Conservation (phyloP, 371 early-diverging fungal genomes). For the Cokeromyces recurvatus region DNA sequence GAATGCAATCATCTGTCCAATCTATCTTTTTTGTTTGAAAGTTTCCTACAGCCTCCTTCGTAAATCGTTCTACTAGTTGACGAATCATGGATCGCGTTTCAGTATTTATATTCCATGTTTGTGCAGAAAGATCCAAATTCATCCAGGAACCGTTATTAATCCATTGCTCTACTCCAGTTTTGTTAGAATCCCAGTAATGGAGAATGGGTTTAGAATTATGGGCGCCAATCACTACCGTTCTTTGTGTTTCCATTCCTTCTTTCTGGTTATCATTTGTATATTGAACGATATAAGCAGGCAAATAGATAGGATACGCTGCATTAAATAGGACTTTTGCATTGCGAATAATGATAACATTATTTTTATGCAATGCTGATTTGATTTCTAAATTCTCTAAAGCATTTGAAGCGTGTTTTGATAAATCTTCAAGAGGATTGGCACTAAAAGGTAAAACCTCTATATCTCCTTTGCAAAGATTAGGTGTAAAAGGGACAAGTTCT, state of each 20-base stretch:
- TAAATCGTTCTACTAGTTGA: conserved; percentile 10
- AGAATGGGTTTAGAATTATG: conserved; percentile 21
- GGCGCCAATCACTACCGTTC: conserved; percentile 24
- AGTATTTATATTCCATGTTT: conserved; percentile 16
- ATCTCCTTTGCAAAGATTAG: conserved; percentile 9
- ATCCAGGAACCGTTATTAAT: conserved; percentile 29
- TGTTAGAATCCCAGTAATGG: conserved; percentile 19
- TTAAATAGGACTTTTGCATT: conserved; percentile 15
- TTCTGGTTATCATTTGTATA: conserved; percentile 9
- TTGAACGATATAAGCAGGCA: conserved; percentile 31
- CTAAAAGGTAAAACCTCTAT: conserved; percentile 25
- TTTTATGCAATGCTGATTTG: conserved; percentile 2
- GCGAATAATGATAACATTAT: conserved; percentile 1
- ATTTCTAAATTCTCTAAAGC: conserved; percentile 7
- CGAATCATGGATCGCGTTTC: conserved; percentile 6
- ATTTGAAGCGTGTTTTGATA: conserved; percentile 5
- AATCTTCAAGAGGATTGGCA: conserved; percentile 14
- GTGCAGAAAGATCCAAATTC: conserved; percentile 23
- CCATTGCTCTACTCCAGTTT: conserved; percentile 20
- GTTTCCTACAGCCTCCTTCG: conserved; percentile 12
- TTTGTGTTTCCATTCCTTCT: background rate
- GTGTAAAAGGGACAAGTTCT: conserved; percentile 17
- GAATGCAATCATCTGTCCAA: conserved; percentile 28
- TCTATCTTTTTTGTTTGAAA: conserved; percentile 9
- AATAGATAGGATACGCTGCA: conserved; percentile 31